Base-by-base conservation (phyloP, 1,284 basidiomycete species). In the Gastroboletus turbinatus region DNA sequence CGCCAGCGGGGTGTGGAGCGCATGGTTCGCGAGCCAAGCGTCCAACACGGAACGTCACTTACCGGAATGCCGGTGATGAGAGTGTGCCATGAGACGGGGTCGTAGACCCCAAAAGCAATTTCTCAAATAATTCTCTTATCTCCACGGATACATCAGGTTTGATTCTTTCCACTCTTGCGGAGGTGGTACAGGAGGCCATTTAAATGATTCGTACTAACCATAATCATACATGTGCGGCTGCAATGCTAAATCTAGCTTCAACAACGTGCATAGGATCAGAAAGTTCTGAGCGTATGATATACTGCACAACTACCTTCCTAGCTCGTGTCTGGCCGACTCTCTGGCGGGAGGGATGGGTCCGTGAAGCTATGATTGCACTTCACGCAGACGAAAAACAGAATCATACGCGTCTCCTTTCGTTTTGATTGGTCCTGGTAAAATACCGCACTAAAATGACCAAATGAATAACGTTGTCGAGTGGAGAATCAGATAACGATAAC, bases 401-500 rank as follows among this genome's bases (percentile, higher is more conserved):
- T 93, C 94, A 94, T 94, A 4, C 88, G 82, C 1, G 90, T 96
- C 66, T 95, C 92, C 65, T 91, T 92, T 51, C 94, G 86, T 70
- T 95, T 94, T 16, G 92, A 96, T 72, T 97, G 94, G 74, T 96
- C 94, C 74, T 96, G 94, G 73, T 90, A 97, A 71, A 91, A 86
- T 16, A 97, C 94, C 47, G 92, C 85, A 67, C 94, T 96, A 65
- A 35, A 59, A 57, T 25, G 17, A 52, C 54, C n/a, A 19, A 53
- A 43, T 56, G 45, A 57, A 35, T 57, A 46, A 47, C 53, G 29
- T 43, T 56, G 55, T 42, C 35, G 52, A 48, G 32, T 38, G 48
- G 27, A 48, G 16, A 35, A 52, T 54, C 51, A 49, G 38, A 46
- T 46, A 6, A 77, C 86, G 38, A 46, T 46, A 6, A 77, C 86